phyloP scores from a whole-genome alignment of 441 rosid species.

The Breynia disticha region DNA sequence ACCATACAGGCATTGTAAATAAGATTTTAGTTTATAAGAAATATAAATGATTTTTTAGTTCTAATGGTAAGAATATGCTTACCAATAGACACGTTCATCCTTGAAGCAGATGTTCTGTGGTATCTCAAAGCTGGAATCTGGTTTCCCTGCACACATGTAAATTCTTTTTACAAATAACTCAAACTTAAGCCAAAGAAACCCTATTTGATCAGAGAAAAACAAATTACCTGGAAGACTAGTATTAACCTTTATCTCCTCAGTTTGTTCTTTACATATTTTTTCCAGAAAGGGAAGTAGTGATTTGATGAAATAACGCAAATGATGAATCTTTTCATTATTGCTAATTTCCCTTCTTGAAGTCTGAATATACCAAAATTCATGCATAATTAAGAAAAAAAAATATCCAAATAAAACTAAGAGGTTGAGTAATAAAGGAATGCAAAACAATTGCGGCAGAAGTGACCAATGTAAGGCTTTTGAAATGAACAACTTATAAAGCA shows the following conservation, averaged over 20 bases:
- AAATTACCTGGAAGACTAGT: constrained; percentile 49
- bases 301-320: constrained; percentile 41
- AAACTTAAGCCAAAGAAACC: constrained; percentile 5
- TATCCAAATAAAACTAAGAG: neutral
- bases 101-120: constrained; percentile 37
- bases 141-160: constrained; percentile 22
- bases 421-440: no score
- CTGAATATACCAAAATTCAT: constrained; percentile 27
- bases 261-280: constrained; percentile 42
- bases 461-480: no score
- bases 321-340: constrained; percentile 36
- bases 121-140: constrained; percentile 28
- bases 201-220: neutral
- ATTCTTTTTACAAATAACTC: constrained; percentile 11
- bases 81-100: constrained; percentile 89
- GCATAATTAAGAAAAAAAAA: constrained; percentile 3
- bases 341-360: constrained; percentile 40
- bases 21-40: constrained; percentile 6
- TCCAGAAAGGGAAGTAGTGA: constrained; percentile 58
- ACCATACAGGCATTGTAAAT: neutral
- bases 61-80: constrained; percentile 7
- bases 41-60: neutral
- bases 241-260: constrained; percentile 43
- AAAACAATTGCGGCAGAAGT: no score
- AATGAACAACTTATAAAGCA: no score